Evolutionary conservation across 768 basidiomycete genomes (phyloP), one percentile per base, ranked within the genome.

Genomic region (Suillus hirtellus): DNA sequence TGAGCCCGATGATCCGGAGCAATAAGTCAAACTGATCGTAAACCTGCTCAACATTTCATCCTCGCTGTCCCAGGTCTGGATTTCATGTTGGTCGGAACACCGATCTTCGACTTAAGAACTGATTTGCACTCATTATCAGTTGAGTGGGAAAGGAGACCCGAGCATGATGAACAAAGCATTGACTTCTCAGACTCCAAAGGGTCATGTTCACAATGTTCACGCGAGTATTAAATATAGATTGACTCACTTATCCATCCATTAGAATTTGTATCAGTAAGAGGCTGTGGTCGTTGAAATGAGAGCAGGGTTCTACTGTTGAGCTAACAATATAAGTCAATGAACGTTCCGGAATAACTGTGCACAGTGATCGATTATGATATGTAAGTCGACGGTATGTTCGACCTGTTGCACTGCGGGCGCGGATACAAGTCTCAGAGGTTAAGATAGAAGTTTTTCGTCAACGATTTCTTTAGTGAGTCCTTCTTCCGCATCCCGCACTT

Each of bases 401-500:
- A 31, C 6, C 11, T 34, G 34, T 37, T 54, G 8, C 24, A 24
- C 21, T 15, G 12, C 15, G 38, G 55, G 4, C 9, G 40, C 6
- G 24, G 11, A 58, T 58, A 58, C 38, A 58, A 27, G 10, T 6
- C 15, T 31, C 6, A 34, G 1, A 37, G 37, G 62, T 55, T 73
- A 69, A 19, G 59, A 40, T 24, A 73, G 68, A 42, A 95, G 77
- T 64, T 86, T 85, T 11, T 84, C 75, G 67, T 96, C 87, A 49
- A 97, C 82, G 10, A 69, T 73, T 42, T 89, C 85, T 70, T 87
- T 88, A 24, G 93, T 95, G 35, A 97, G 79, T 50, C 85, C 82
- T 67, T 96, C 95, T 3, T 89, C 82, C 0, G 92, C 93, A 61
- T 96, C 95, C 34, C 87, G 77, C 38, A 95, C 78, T 67, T 96